phyloP scores from a whole-genome alignment of 2,329 filamentous ascomycete species.

The Fusarium drepaniforme region DNA sequence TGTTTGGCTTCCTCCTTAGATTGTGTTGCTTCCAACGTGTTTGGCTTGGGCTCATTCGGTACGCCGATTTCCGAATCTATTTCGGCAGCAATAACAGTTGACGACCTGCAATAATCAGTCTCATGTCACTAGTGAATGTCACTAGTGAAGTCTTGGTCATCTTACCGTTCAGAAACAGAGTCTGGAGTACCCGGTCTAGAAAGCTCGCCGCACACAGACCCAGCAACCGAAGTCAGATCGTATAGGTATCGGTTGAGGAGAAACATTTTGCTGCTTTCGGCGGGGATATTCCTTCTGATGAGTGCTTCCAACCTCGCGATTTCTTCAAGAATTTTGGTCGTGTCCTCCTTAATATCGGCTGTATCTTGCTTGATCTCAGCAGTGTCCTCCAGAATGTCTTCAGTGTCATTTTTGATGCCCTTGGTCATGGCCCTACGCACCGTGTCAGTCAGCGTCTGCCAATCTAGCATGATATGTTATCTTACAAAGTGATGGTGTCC shows the following conservation, averaged over 20 bases:
- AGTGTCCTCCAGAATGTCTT: slow-evolving; percentile 1
- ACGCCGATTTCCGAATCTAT: not conserved
- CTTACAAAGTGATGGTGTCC: slow-evolving; percentile 12
- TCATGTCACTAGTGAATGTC: not conserved
- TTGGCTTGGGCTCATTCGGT: not conserved
- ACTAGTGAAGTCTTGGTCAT: not conserved
- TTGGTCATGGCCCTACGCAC: not conserved
- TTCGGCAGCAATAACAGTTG: not conserved
- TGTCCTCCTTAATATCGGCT: slow-evolving; percentile 1
- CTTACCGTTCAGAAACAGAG: not conserved
- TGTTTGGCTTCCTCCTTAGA: not conserved
- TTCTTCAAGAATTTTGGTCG: not conserved
- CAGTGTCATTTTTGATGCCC: slow-evolving; percentile 8
- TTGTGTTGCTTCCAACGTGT: not conserved
- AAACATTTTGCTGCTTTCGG: not conserved
- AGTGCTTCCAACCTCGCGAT: not conserved
- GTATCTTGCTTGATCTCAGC: slow-evolving; percentile 7
- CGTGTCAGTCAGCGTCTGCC: not conserved
- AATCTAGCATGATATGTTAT: no score
- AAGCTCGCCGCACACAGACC: not conserved
- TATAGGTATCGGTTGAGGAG: not conserved
- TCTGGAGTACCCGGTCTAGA: not conserved
- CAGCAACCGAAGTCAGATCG: not conserved
- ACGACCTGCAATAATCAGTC: not conserved
- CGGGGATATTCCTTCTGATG: not conserved